Base-by-base conservation (phyloP, 2,329 filamentous ascomycete genomes). In the Claviceps quebecensis region DNA sequence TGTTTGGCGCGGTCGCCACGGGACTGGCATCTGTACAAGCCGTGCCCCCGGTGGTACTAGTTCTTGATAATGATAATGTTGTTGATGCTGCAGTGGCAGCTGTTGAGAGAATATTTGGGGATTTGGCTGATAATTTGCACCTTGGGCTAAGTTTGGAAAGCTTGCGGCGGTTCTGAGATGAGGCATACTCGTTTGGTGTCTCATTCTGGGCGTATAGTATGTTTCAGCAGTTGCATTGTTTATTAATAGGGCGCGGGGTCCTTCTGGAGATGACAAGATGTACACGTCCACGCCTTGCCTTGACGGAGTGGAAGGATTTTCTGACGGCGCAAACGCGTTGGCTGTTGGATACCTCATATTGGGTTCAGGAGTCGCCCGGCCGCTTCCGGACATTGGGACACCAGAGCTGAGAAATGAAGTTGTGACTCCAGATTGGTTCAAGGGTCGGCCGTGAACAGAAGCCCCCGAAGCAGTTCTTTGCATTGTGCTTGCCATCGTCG, bases 241-340 rank as follows among this genome's bases (percentile, higher is more conserved):
- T 41, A 83, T 65, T 6, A 84, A 61, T 1, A 84, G 63, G 5
- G 73, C 80, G 19, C 74, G 73, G 1, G 80, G 80, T 0, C 80
- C 80, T 43, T 71, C 69, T 0, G 80, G 78, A 0, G 80, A 83
- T 16, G 73, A 77, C 6, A 84, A 61, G 23, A 84, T 74, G 56
- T 82, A 83, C 2, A 82, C 76, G 53, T 78, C 74, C 0, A 73
- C 68, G 2, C 61, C 63, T 23, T 66, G 65, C 36, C 61, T 60
- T 17, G 62, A 47, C 55, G 55, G 55, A 49, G 53, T 53, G 50
- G 49, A 56, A 51, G 47, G 49, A 37, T n/a, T n/a, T 11, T 13
- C 29, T 9, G 29, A 29, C 8, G 56, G 53, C 11, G 60, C 53
- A 37, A 60, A 50, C n/a, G 59, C 47, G 45, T 61, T 55, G 48